A percentile compares a stretch with the other conserved stretches of the same genome.
phyloP scores from a whole-genome alignment of 768 basidiomycete species.

The Mycena latifolia region DNA sequence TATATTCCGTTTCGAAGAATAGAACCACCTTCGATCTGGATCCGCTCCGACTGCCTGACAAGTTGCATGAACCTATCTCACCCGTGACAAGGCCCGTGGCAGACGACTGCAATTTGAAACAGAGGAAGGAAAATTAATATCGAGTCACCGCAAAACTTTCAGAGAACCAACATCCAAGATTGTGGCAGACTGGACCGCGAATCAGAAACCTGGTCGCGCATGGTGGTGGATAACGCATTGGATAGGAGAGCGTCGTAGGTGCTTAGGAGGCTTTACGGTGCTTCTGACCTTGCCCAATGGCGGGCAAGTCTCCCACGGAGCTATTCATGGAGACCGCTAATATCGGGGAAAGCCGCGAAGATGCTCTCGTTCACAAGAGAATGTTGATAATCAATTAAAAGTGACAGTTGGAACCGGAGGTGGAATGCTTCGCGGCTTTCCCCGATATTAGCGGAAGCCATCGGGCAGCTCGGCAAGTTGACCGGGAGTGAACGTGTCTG shows the following conservation, averaged over 20 bases:
- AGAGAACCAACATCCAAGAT: slow-evolving; percentile 11
- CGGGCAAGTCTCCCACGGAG: slow-evolving; percentile 8
- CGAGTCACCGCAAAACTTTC: slow-evolving; percentile 9
- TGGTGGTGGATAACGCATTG: slow-evolving; percentile 10
- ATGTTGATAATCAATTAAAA: slow-evolving; percentile 16
- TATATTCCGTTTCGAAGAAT: slow-evolving; percentile 15
- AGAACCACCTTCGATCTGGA: slow-evolving; percentile 6
- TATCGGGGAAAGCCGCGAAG: slow-evolving; percentile 14
- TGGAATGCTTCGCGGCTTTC: no score
- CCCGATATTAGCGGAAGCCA: no score
- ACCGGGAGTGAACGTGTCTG: no score
- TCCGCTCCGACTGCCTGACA: slow-evolving; percentile 4
- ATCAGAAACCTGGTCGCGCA: slow-evolving; percentile 10
- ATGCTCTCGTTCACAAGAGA: slow-evolving; percentile 12
- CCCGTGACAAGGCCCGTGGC: slow-evolving; percentile 8
- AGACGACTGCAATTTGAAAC: slow-evolving; percentile 9
- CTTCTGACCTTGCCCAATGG: slow-evolving; percentile 15
- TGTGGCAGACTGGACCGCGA: slow-evolving; percentile 13
- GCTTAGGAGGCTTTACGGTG: slow-evolving; percentile 16
- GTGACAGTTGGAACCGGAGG: slow-evolving; percentile 15
- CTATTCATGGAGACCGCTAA: slow-evolving; percentile 16
- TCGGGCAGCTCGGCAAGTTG: no score
- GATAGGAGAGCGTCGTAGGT: slow-evolving; percentile 16
- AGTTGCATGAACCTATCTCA: slow-evolving; percentile 21
- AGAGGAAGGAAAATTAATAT: slow-evolving; percentile 10